Conservation (phyloP, 352 stramenopile genomes). For the Pythium dissotocum region DNA sequence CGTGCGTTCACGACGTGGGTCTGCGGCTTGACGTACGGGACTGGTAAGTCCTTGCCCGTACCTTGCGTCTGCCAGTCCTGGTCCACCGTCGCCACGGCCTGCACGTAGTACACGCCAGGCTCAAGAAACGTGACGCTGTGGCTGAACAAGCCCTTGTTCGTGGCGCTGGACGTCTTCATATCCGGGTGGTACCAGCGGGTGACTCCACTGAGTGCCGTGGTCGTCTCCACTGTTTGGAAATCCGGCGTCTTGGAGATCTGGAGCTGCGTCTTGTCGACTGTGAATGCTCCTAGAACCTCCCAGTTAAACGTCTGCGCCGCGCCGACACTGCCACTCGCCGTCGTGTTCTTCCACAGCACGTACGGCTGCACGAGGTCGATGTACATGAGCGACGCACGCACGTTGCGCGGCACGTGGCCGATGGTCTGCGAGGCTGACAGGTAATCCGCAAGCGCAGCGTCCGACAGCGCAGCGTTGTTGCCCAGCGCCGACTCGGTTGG, state of each 20-base stretch:
- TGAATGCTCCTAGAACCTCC: constrained; percentile 47
- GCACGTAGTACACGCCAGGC: constrained; percentile 56
- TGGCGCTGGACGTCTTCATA: constrained; percentile 21
- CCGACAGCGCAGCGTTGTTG: constrained; percentile 45
- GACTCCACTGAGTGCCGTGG: constrained; percentile 40
- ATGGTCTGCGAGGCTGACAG: constrained; percentile 30
- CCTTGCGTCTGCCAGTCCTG: constrained; percentile 64
- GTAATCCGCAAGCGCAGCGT: constrained; percentile 49
- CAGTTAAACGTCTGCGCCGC: constrained; percentile 39
- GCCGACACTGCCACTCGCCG: constrained; percentile 18
- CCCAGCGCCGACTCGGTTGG: constrained; percentile 70
- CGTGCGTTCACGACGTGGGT: constrained; percentile 75
- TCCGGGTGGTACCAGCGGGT: constrained; percentile 69
- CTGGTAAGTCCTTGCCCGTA: constrained; percentile 32
- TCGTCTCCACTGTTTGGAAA: constrained; percentile 31
- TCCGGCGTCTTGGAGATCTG: constrained; percentile 43
- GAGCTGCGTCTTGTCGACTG: constrained; percentile 20
- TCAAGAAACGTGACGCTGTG: constrained; percentile 38
- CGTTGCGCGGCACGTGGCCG: constrained; percentile 90
- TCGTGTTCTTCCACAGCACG: constrained; percentile 52
- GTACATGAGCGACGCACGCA: constrained; percentile 88
- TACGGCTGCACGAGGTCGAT: constrained; percentile 95
- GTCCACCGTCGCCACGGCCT: constrained; percentile 60
- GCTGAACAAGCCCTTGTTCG: constrained; percentile 59
- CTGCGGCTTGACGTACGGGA: constrained; percentile 58